phyloP scores from a whole-genome alignment of 169 alveolate genomes.

The Miamiensis avidus region DNA sequence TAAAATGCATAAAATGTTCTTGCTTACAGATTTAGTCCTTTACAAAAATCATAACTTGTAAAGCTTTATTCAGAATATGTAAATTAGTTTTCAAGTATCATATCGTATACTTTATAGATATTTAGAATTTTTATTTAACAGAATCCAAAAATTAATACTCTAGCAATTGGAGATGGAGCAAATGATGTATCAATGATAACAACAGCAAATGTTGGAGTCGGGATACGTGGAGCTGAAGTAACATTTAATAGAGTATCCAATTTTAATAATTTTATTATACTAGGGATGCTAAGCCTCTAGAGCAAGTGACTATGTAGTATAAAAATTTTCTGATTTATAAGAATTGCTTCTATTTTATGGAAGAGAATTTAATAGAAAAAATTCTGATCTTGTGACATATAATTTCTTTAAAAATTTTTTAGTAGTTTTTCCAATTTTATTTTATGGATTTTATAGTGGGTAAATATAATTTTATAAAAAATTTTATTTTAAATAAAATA shows the following conservation, averaged over 20 bases:
- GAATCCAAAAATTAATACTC: conserved; percentile 57
- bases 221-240: conserved; percentile 61
- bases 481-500: too few relatives aligned
- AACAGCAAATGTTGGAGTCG: conserved; percentile 59
- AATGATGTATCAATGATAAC: conserved; percentile 62
- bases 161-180: conserved; percentile 70
- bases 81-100: too few relatives aligned
- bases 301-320: conserved; percentile 84
- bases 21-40: conserved; percentile 97
- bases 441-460: conserved; percentile 69
- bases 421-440: conserved; percentile 76
- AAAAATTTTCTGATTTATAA: conserved; percentile 81
- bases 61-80: too few relatives aligned
- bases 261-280: neutral
- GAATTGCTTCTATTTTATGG: conserved; percentile 81
- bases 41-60: conserved; percentile 96
- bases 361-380: conserved; percentile 67
- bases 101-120: too few relatives aligned
- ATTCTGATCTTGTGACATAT: conserved; percentile 77
- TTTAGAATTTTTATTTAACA: conserved; percentile 89
- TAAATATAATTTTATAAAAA: too few relatives aligned
- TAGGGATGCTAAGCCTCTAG: conserved; percentile 81
- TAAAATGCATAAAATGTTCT: conserved; percentile 82
- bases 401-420: conserved; percentile 86
- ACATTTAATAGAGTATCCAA: conserved; percentile 20